These are phyloP conservation scores for Phytophthora brassicae DNA, from an alignment of 352 stramenopile species.

Conservation along the genomic window DNA sequence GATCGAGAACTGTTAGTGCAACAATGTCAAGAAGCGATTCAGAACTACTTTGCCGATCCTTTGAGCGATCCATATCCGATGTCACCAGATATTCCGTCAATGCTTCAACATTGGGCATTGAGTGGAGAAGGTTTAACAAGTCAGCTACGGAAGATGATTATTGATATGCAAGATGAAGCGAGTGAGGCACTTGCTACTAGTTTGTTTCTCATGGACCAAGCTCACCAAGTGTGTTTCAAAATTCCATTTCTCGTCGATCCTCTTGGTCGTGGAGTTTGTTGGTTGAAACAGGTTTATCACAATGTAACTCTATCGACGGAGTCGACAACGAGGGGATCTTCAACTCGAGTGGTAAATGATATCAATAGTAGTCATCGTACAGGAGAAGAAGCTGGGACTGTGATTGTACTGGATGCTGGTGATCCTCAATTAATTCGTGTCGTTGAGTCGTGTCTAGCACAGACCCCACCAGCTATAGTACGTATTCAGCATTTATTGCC, in stretches of 20 bases:
- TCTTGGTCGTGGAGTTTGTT: constrained; percentile 32
- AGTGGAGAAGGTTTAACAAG: constrained; percentile 24
- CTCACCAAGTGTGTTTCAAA: constrained; percentile 44
- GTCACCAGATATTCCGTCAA: constrained; percentile 10
- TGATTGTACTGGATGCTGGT: constrained; percentile 45
- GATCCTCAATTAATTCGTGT: constrained; percentile 37
- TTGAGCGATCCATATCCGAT: not conserved
- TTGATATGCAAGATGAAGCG: constrained; percentile 34
- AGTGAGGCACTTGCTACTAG: constrained; percentile 39
- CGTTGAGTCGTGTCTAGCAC: constrained; percentile 49
- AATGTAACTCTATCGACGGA: constrained; percentile 6
- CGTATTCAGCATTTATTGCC: not conserved
- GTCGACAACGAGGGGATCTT: not conserved
- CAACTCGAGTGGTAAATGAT: constrained; percentile 1
- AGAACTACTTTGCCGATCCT: constrained; percentile 9
- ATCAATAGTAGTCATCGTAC: constrained; percentile 1
- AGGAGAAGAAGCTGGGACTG: constrained; percentile 16
- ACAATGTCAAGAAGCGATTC: constrained; percentile 27
- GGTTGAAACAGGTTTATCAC: constrained; percentile 42
- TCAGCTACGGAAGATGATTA: constrained; percentile 38
- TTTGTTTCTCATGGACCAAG: constrained; percentile 55
- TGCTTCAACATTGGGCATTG: constrained; percentile 37
- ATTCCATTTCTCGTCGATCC: constrained; percentile 59
- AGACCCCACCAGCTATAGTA: constrained; percentile 31
- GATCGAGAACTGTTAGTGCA: constrained; percentile 26